A percentile compares a stretch with the other conserved stretches of the same genome.
These are phyloP conservation scores for Stellera chamaejasme DNA, from an alignment of 345 rosid genomes.

Conservation along the genomic window DNA sequence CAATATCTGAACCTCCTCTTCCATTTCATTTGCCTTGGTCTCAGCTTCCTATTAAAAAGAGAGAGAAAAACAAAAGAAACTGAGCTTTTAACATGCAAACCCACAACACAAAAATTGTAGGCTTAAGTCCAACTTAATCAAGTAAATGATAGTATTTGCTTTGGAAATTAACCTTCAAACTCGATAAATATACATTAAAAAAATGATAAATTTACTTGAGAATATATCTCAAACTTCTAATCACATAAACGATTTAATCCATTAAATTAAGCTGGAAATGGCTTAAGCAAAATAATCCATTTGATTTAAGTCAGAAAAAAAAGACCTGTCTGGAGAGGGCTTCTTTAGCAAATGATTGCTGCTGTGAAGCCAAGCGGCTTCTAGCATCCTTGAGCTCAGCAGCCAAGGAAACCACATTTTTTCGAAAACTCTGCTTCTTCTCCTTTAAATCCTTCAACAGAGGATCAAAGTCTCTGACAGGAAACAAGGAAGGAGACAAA, in stretches of 20 bases:
- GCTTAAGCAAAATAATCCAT: too few species aligned
- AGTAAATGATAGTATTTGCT: conserved; percentile 11
- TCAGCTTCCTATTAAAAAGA: conserved; percentile 56
- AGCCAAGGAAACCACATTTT: conserved; percentile 80
- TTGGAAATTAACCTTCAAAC: conserved; percentile 1
- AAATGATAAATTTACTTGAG: background rate
- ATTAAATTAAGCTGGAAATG: too few species aligned
- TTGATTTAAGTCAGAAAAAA: background rate
- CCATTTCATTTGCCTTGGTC: conserved; percentile 59
- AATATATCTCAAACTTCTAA: too few species aligned
- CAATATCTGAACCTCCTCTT: conserved; percentile 41
- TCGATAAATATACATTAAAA: background rate
- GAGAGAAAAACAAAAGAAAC: background rate
- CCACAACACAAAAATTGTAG: conserved; percentile 22
- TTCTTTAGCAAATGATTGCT: conserved; percentile 65
- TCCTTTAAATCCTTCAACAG: conserved; percentile 78
- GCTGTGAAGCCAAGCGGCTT: conserved; percentile 56
- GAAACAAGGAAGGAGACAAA: conserved; percentile 11
- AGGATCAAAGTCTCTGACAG: conserved; percentile 56
- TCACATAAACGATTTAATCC: too few species aligned
- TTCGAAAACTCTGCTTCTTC: conserved; percentile 79
- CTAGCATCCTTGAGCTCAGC: conserved; percentile 79
- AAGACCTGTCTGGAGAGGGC: conserved; percentile 58
- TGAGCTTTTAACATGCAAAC: background rate
- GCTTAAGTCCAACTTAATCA: too few species aligned